A percentile compares a stretch with the other conserved stretches of the same genome.
These are phyloP conservation scores for Oleoguttula mirabilis DNA, from an alignment of 495 filamentous ascomycete genomes.

Conservation along the genomic window DNA sequence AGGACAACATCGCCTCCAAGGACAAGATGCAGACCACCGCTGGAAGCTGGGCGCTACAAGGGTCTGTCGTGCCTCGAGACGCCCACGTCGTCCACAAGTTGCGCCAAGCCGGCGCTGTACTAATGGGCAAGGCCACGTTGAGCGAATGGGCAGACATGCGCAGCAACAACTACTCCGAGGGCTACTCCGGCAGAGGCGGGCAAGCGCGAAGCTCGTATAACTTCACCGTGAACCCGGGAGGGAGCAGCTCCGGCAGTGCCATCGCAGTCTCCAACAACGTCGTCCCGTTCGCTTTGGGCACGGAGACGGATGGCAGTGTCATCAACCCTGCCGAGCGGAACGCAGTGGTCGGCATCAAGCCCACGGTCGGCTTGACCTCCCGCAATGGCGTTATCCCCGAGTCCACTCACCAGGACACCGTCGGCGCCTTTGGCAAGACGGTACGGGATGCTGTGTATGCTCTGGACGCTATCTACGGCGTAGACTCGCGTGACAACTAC, in stretches of 20 bases:
- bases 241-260: slow-evolving; percentile 51
- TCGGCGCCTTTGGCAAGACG: slow-evolving; percentile 53
- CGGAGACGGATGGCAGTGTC: slow-evolving; percentile 62
- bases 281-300: slow-evolving; percentile 52
- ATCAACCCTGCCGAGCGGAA: slow-evolving; percentile 61
- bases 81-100: slow-evolving; percentile 48
- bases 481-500: slow-evolving; percentile 45
- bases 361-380: slow-evolving; percentile 52
- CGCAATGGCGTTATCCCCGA: slow-evolving; percentile 55
- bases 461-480: slow-evolving; percentile 54
- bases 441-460: slow-evolving; percentile 54
- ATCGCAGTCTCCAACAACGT: slow-evolving; percentile 51
- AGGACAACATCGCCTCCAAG: slow-evolving; percentile 42
- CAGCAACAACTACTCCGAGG: slow-evolving; percentile 57
- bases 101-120: slow-evolving; percentile 51
- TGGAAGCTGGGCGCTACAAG: slow-evolving; percentile 46
- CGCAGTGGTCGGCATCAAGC: slow-evolving; percentile 54
- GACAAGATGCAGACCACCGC: slow-evolving; percentile 33
- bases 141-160: slow-evolving; percentile 68
- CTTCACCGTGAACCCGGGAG: slow-evolving; percentile 55
- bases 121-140: slow-evolving; percentile 57
- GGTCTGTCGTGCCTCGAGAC: slow-evolving; percentile 53
- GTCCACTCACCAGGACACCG: slow-evolving; percentile 51
- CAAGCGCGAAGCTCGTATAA: slow-evolving; percentile 58
- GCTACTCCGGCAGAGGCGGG: slow-evolving; percentile 54